Base-by-base conservation (phyloP, 2,329 filamentous ascomycete species). In the Colletotrichum sansevieriae region DNA sequence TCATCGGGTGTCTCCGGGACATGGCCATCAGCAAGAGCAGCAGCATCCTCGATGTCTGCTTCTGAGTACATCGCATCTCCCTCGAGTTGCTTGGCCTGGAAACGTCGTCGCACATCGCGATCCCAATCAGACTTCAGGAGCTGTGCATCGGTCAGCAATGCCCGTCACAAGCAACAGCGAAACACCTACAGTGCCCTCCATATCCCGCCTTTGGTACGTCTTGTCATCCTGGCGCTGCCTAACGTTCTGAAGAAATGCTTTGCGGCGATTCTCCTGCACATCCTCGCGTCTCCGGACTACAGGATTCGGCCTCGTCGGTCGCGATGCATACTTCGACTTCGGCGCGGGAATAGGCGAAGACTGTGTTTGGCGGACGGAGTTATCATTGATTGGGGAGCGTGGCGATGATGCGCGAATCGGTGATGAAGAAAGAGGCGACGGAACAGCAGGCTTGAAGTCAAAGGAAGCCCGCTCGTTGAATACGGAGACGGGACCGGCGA, bases 221-320 rank as follows among this genome's bases (percentile, higher is more conserved):
- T 82, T 85, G 33, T 92, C 87, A 47, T 91, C 88, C 3, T 84
- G 81, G 46, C 87, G 84, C 73, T 88, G 85, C 67, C 88, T 83
- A 18, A 92, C 89, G 59, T 85, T 91, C 75, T 89, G 88, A 68
- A 95, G 80, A 73, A 95, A 95, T 64, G 91, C 81, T 37, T 87
- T 86, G 54, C 92, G 83, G 65, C 92, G 82, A 62, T 86, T 83
- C 75, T 93, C 90, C 63, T 89, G 87, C 0, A 84, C 83, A 18
- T 87, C 88, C 75, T 94, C 87, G 58, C 88, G 84, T 69, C 81
- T 86, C 71, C 87, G 85, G 18, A 90, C 79, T 7, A 91, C 74
- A 0, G 90, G 91, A 70, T 91, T 93, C 41, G 85, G 83, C 69
- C 91, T 91, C 62, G 84, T 80, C 13, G 83, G 81, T 15, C 88